A percentile compares a stretch with the other conserved stretches of the same genome.
These are phyloP conservation scores for Amylostereum chailletii DNA, from an alignment of 1,284 basidiomycete species.

Conservation along the genomic window DNA sequence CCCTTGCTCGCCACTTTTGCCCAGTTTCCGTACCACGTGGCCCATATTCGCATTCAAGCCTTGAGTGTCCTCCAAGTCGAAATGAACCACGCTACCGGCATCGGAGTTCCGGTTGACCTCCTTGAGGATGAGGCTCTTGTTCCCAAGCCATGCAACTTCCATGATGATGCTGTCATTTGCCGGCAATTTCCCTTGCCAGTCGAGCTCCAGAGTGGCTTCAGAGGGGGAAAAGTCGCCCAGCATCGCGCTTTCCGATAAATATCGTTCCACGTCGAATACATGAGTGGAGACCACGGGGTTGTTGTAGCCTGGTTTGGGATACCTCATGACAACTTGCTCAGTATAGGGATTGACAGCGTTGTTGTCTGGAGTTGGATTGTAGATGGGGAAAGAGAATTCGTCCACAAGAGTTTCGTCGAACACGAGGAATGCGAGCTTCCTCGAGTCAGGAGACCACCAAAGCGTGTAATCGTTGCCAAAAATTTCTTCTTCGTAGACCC, in stretches of 20 bases:
- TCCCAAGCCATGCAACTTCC: conserved; percentile 83
- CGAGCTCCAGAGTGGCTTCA: conserved; percentile 46
- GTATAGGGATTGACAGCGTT: conserved; percentile 76
- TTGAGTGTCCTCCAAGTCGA: conserved; percentile 40
- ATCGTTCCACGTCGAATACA: conserved; percentile 65
- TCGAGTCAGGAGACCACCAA: conserved; percentile 88
- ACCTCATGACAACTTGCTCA: conserved; percentile 72
- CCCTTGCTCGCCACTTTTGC: conserved; percentile 74
- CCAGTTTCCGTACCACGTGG: conserved; percentile 63
- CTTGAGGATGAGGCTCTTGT: conserved; percentile 71
- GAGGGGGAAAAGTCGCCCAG: conserved; percentile 28
- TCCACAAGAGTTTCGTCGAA: conserved; percentile 87
- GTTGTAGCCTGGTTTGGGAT: conserved; percentile 85
- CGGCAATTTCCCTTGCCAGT: conserved; percentile 56
- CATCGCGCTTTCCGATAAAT: conserved; percentile 29
- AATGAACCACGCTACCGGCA: conserved; percentile 70
- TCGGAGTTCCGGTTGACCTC: conserved; percentile 82
- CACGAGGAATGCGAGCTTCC: conserved; percentile 76
- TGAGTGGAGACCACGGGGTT: conserved; percentile 86
- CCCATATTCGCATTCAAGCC: conserved; percentile 30
- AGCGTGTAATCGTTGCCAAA: conserved; percentile 67
- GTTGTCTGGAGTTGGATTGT: conserved; percentile 73
- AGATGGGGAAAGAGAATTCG: conserved; percentile 83
- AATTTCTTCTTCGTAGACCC: conserved; percentile 97
- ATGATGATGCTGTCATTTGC: conserved; percentile 63